A percentile compares a stretch with the other conserved stretches of the same genome.
Conservation (phyloP, 495 filamentous ascomycete genomes). For the Tuber magnatum region DNA sequence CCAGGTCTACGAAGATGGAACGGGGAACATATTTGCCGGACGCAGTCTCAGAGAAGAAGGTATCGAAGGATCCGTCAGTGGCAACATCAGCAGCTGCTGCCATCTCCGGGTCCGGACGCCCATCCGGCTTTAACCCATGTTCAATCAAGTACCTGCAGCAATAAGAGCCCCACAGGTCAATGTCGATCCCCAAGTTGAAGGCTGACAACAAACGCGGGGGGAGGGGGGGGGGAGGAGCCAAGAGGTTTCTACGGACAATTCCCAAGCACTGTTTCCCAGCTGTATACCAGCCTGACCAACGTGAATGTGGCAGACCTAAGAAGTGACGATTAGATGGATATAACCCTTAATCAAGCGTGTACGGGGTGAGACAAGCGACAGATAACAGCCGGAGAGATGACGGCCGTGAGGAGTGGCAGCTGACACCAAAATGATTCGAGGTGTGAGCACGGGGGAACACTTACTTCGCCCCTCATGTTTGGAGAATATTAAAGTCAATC, state of each 20-base stretch:
- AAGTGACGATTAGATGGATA: slow-evolving; percentile 21
- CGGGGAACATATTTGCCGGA: slow-evolving; percentile 84
- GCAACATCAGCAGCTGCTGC: slow-evolving; percentile 49
- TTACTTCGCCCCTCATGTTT: slow-evolving; percentile 53
- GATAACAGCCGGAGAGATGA: background rate
- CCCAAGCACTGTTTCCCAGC: slow-evolving; percentile 91
- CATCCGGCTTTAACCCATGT: slow-evolving; percentile 76
- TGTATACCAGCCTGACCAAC: slow-evolving; percentile 89
- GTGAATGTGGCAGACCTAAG: slow-evolving; percentile 78
- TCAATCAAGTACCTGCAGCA: slow-evolving; percentile 72
- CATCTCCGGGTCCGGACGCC: slow-evolving; percentile 56
- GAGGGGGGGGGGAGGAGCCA: slow-evolving; percentile 16
- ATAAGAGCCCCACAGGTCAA: slow-evolving; percentile 8
- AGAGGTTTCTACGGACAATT: slow-evolving; percentile 61
- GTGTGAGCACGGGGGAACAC: slow-evolving; percentile 24
- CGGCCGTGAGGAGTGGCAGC: slow-evolving; percentile 12
- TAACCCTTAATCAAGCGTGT: slow-evolving; percentile 11
- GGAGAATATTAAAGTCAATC: slow-evolving; percentile 17
- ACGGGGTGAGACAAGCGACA: slow-evolving; percentile 22
- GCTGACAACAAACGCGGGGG: background rate
- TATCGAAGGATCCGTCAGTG: slow-evolving; percentile 70
- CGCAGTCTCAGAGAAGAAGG: slow-evolving; percentile 84
- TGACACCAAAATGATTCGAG: slow-evolving; percentile 6
- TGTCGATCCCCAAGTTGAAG: slow-evolving; percentile 18
- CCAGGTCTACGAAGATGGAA: slow-evolving; percentile 82